Base-by-base conservation (phyloP, 345 rosid species). In the Excoecaria agallocha region DNA sequence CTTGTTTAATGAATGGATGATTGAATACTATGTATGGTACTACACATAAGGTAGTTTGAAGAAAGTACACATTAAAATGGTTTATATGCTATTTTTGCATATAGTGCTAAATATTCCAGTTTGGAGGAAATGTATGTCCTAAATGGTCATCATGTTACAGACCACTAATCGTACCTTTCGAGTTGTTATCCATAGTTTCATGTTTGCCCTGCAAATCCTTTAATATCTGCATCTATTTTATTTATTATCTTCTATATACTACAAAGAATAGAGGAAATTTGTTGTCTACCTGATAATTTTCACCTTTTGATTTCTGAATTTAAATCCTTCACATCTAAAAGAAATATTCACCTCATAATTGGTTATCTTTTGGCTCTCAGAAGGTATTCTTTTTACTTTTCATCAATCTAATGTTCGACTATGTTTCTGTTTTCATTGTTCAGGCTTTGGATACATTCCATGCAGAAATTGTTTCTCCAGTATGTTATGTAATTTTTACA, bases 401-500 rank as follows among this genome's bases (percentile, higher is more conserved):
- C 11, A 38, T 7, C 20, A 13, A 45, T 78, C 39, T 61, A 24
- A 55, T 58, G 46, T 58, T 54, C 7, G 37, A 0, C 19, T n/a
- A 30, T 59, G 19, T 35, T 69, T 51, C 1, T 62, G 43, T 35
- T 64, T 16, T 62, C 55, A 19, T 54, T 63, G 59, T 48, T 58
- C 83, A 92, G 98, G 98, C 97, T 60, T 73, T 92, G 78, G 97
- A 90, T 75, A 87, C 96, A 68, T 92, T 92, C 80, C 86, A 85
- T 55, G 93, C 98, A 61, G 93, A 94, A 74, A 81, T 92, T 41
- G 96, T 94, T 65, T 94, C 96, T 79, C 96, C 98, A 5, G 95
- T 94, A 56, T 92, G 90, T 69, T 94, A 92, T 51, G 98, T 94
- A 61, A 88, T 94, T 95, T 90, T 92, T 80, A 91, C 97, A 48